Base-by-base conservation (phyloP, 1,284 basidiomycete species). In the Ceratobasidium sp. region DNA sequence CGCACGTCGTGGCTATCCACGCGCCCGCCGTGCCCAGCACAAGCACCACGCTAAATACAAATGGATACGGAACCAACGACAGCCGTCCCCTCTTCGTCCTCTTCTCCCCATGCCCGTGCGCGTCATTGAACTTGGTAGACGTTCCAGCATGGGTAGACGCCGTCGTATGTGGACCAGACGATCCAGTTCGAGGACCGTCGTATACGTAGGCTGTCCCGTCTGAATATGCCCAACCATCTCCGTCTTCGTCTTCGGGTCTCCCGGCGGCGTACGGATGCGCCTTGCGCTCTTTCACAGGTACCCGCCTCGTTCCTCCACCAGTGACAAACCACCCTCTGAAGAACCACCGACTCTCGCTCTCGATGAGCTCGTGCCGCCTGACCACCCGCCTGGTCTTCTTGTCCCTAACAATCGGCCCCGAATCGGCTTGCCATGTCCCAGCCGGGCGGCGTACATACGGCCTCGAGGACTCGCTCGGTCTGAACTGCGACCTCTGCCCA, bases 1-100 rank as follows among this genome's bases (percentile, higher is more conserved):
- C 90, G 75, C 91, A 91, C 2, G 94, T 96, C 27, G 92, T 93
- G 4, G 90, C 92, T 78, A 97, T 89, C 93, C 93, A 98, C 8
- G 91, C 82, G 0, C 91, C 93, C 1, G 91, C 83, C 75, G 97
- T 85, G 17, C 87, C 86, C 57, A 95, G 81, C 53, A 93, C 83
- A 22, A 96, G 74, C 4, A 83, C 80, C 65, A 95, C 54, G n/a
- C 67, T 71, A 24, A 71, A 71, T 45, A 71, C 67, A 60, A 71
- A 71, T 45, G 67, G 67, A 33, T 71, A 71, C 5, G 67, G 67
- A 27, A 71, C 45, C 19, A 71, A 44, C 27, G 56, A 31, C 19
- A 71, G 17, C 47, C 67, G 2, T 31, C 19, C 27, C 19, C 67
- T 54, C 22, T 71, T 71, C 8, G 36, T 50, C 56, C 54, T 15